Evolutionary conservation across 164 flowering plant genomes (phyloP), one percentile per base, ranked within the genome.

Genomic region (Dillenia turbinata): DNA sequence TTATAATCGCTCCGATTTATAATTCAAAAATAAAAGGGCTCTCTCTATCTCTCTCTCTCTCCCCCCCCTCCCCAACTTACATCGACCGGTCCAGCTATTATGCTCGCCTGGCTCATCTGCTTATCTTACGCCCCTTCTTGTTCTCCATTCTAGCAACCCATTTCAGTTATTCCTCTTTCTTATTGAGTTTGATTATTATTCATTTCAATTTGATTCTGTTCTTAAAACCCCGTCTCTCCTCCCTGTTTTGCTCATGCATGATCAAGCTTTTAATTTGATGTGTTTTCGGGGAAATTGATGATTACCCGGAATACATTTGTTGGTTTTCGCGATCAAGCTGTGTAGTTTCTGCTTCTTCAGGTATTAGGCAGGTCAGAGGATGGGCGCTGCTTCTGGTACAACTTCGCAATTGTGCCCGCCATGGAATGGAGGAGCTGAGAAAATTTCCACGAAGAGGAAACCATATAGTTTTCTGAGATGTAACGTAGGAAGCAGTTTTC

Each of bases 301-400:
- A 7, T 16, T 1, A 33, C n/a, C 9, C 48, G 13, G 14, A 48
- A 33, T 56, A 33, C 46, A 9, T 17, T 62, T 12, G 52, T 13
- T 54, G 26, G 59, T 46, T 33, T 33, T 33, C 40, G 12, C 45
- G 47, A 55, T 59, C 14, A 47, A 64, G 40, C 14, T 9, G 33
- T 33, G 17, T 48, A 48, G 47, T 54, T 44, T 49, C 19, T 26
- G 40, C 40, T 57, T 17, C 17, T 50, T 33, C 8, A 3, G 24
- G 12, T 64, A 50, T 9, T 64, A 48, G 22, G 40, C 6, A 33
- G 7, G 7, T 33, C 40, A 33, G 15, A 57, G 44, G 12, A 83
- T 85, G 88, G 89, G 79, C 65, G 73, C 80, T 9, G 64, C 62
- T 47, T 49, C 69, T 66, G 71, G 69, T 3, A 64, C 69, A 9